Evolutionary conservation across 257 asterid species (phyloP), one percentile per base, ranked within the genome.

Genomic region (Solanum commersonii): DNA sequence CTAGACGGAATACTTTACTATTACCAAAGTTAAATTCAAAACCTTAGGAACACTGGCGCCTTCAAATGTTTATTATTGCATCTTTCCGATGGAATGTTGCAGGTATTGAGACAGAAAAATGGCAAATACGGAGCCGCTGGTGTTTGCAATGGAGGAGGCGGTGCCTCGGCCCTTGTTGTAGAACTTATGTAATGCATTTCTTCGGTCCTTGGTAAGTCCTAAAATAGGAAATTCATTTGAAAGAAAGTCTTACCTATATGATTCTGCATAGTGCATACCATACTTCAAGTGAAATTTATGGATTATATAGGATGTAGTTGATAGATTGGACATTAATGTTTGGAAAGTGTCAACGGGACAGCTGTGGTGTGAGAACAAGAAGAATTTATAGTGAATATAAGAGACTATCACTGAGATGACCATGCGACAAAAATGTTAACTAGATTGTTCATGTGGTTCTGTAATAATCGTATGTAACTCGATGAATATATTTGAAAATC

Each of bases 91-190:
- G 74, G 52, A 13, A 67, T 68, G 70, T 85, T 85, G 31, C 89
- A 97, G 99, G 99, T 97, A 72, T 87, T 97, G 94, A 97, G 63
- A 93, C 94, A 95, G 92, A 95, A 94, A 92, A 93, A 94, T 11
- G 98, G 96, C 22, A 96, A 95, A 92, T 90, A 91, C 37, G 99
- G 99, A 40, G 98, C 94, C 68, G 96, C 94, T 73, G 98, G 98
- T 82, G 96, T 96, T 88, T 97, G 99, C 95, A 97, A 97, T 38
- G 99, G 99, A 46, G 99, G 99, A 77, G 99, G 99, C 29, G 99
- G 99, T 59, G 99, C 99, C 87, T 97, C 99, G 10, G 96, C 99
- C 87, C 96, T 97, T 8, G 98, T 96, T 60, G 72, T 97, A 27
- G 98, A 97, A 90, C 97, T 96, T 35, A 83, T 93, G 88, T 96